Conservation (phyloP, 129 eudicot species). For the Gnaphalium uliginosum region DNA sequence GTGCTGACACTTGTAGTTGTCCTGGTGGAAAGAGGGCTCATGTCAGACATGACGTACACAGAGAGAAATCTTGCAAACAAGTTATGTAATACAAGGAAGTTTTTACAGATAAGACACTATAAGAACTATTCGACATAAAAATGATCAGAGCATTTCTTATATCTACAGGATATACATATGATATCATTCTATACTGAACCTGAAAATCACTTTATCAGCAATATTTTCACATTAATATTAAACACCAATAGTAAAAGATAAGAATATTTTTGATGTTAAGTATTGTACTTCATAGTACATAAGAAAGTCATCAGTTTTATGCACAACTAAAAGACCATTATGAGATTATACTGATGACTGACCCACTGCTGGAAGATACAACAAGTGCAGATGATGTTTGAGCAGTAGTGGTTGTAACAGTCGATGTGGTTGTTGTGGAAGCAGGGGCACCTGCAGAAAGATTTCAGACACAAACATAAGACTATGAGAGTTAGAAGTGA, state of each 20-base stretch:
- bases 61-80: constrained; percentile 7
- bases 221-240: not conserved
- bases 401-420: constrained; percentile 60
- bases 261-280: not conserved
- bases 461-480: constrained; percentile 1
- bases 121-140: not conserved
- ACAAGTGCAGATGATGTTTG: constrained; percentile 64
- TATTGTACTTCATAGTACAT: constrained; percentile 5
- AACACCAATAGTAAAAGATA: not conserved
- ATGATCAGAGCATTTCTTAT: not conserved
- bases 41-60: constrained; percentile 12
- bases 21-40: constrained; percentile 38
- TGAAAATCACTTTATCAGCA: not conserved
- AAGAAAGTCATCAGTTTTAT: constrained; percentile 14
- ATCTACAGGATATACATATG: not conserved
- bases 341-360: constrained; percentile 45
- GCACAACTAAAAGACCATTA: not conserved
- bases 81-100: not conserved
- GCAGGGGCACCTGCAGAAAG: constrained; percentile 47
- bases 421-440: constrained; percentile 49
- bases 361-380: constrained; percentile 84
- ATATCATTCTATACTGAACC: not conserved
- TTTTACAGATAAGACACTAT: not conserved
- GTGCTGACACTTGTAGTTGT: constrained; percentile 48
- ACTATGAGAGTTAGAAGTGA: constrained; percentile 9